These are phyloP conservation scores for Claviceps purpurea DNA, from an alignment of 2,329 filamentous ascomycete species.

Conservation along the genomic window DNA sequence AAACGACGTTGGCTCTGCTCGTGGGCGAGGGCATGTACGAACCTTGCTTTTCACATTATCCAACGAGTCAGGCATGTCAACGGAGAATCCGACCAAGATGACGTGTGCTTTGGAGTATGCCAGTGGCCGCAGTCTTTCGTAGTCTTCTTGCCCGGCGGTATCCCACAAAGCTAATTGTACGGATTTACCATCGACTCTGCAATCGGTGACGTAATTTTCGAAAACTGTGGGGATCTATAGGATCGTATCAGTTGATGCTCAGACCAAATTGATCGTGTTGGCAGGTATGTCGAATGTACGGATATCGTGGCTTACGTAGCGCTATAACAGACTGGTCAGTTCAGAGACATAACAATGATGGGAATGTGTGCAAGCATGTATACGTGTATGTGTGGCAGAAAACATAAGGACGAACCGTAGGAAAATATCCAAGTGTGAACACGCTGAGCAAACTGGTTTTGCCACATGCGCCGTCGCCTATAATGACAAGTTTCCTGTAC, in stretches of 20 bases:
- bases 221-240: constrained; percentile 80
- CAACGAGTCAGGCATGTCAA: constrained; percentile 89
- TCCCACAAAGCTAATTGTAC: constrained; percentile 97
- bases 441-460: constrained; percentile 97
- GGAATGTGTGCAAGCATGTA: constrained; percentile 13
- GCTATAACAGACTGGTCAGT: constrained; percentile 22
- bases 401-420: constrained; percentile 56
- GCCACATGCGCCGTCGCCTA: constrained; percentile 92
- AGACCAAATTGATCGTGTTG: no score
- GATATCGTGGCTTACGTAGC: constrained; percentile 36
- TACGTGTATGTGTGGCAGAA: background rate
- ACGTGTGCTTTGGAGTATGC: constrained; percentile 97
- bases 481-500: constrained; percentile 83
- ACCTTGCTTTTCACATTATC: constrained; percentile 98
- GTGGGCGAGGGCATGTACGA: constrained; percentile 11
- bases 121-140: constrained; percentile 84
- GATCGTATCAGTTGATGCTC: constrained; percentile 9
- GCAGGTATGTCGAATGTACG: background rate
- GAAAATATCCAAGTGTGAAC: constrained; percentile 95
- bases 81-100: constrained; percentile 87
- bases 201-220: constrained; percentile 99
- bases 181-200: constrained; percentile 94
- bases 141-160: constrained; percentile 98
- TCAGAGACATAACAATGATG: background rate
- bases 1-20: background rate